Conservation (phyloP, 352 stramenopile species). For the Halophytophthora polymorphica region DNA sequence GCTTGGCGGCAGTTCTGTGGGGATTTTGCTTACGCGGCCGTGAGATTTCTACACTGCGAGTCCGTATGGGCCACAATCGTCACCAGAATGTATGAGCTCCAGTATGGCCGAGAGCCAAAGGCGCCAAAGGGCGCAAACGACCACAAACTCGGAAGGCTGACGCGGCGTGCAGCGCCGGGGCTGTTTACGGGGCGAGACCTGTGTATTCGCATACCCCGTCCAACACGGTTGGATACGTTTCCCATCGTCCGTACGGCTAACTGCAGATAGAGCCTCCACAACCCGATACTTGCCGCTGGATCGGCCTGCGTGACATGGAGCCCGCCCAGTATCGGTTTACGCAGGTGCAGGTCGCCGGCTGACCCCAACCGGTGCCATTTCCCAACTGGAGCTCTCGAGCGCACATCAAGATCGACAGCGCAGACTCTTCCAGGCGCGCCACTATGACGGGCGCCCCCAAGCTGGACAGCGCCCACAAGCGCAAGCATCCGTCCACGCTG, state of each 20-base stretch:
- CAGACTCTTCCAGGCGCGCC: too few relatives aligned
- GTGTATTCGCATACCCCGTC: slow-evolving; percentile 5
- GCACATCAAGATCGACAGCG: neutral
- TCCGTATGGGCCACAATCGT: too few relatives aligned
- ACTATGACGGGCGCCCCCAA: slow-evolving; percentile 9
- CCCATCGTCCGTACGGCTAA: too few relatives aligned
- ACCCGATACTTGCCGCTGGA: neutral
- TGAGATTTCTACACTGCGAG: too few relatives aligned
- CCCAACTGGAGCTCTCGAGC: neutral
- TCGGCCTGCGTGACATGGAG: too few relatives aligned
- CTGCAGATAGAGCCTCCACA: too few relatives aligned
- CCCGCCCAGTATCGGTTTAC: too few relatives aligned
- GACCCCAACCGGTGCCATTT: neutral
- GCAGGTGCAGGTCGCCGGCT: neutral
- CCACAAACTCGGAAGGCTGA: neutral
- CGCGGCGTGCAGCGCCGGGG: too few relatives aligned
- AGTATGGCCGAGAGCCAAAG: too few relatives aligned
- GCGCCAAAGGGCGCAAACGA: neutral
- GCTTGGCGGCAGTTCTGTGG: too few relatives aligned
- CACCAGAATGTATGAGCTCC: too few relatives aligned
- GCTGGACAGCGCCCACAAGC: slow-evolving; percentile 28
- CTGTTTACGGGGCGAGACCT: neutral
- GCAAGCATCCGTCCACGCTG: slow-evolving; percentile 24
- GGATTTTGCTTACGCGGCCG: too few relatives aligned
- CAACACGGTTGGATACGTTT: neutral